Conservation (phyloP, 805 yeast genomes). For the Zygoascus ofunaensis region DNA sequence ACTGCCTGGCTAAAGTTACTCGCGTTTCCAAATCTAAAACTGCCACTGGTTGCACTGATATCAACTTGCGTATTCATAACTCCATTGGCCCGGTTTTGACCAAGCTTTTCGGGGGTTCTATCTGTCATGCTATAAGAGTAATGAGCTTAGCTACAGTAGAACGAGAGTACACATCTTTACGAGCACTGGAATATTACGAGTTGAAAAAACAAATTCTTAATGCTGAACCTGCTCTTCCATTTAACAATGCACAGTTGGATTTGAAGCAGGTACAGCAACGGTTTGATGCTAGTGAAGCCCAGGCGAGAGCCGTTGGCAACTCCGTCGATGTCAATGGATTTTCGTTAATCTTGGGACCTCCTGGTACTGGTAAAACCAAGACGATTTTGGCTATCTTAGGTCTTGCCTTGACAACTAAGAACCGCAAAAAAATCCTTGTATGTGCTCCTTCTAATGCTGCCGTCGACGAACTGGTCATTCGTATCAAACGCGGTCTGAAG, state of each 20-base stretch:
- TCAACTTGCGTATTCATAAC: slow-evolving; percentile 59
- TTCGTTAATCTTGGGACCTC: slow-evolving; percentile 94
- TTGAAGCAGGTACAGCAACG: slow-evolving; percentile 36
- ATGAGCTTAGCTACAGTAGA: slow-evolving; percentile 86
- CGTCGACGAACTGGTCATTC: slow-evolving; percentile 84
- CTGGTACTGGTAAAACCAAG: slow-evolving; percentile 98
- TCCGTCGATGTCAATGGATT: slow-evolving; percentile 64
- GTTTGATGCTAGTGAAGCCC: slow-evolving; percentile 72
- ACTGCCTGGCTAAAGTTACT: slow-evolving; percentile 74
- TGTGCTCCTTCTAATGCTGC: slow-evolving; percentile 99
- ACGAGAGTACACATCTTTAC: slow-evolving; percentile 79
- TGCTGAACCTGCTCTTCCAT: slow-evolving; percentile 49
- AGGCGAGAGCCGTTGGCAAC: slow-evolving; percentile 80
- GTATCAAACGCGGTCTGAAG: slow-evolving; percentile 65
- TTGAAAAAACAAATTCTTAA: slow-evolving; percentile 53
- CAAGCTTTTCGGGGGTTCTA: slow-evolving; percentile 52
- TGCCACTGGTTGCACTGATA: slow-evolving; percentile 49
- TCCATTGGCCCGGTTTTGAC: slow-evolving; percentile 37
- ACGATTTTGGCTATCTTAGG: slow-evolving; percentile 91
- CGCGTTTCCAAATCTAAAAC: slow-evolving; percentile 54
- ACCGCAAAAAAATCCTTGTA: slow-evolving; percentile 46
- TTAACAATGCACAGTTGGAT: slow-evolving; percentile 21
- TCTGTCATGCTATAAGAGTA: slow-evolving; percentile 59
- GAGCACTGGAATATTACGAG: slow-evolving; percentile 76
- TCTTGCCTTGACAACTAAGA: slow-evolving; percentile 35